Percentiles rank a stretch among this genome's conserved stretches.
Conservation (phyloP, 768 basidiomycete species). For the Auriscalpium orientale region DNA sequence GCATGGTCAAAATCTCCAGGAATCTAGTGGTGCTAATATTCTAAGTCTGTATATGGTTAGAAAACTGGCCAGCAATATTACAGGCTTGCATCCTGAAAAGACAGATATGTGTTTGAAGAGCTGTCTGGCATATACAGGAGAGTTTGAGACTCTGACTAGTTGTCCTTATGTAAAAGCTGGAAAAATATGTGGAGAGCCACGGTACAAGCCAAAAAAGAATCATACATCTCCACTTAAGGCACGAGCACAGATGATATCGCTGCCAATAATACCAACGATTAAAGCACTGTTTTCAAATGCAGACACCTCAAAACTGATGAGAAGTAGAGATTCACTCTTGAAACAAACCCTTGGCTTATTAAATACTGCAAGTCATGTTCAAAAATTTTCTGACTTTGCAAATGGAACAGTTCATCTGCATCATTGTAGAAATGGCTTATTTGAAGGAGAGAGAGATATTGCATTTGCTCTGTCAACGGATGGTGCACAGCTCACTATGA, state of each 20-base stretch:
- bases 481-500: slow-evolving; percentile 25
- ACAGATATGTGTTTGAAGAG: not conserved
- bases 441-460: slow-evolving; percentile 13
- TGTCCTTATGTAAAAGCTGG: not conserved
- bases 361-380: not conserved
- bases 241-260: not conserved
- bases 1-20: not conserved
- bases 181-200: not conserved
- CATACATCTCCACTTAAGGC: not conserved
- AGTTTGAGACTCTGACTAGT: not conserved
- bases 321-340: not conserved
- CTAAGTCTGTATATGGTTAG: not conserved
- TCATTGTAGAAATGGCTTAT: not conserved
- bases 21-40: not conserved
- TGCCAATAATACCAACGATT: not conserved
- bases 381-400: not conserved
- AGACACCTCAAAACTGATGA: not conserved
- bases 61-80: not conserved
- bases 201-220: not conserved
- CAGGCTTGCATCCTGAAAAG: not conserved
- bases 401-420: not conserved
- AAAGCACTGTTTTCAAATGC: not conserved
- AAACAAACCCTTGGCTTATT: not conserved
- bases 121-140: not conserved
- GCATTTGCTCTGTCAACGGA: slow-evolving; percentile 22